Percentiles rank a stretch among this genome's conserved stretches.
phyloP scores from a whole-genome alignment of 768 basidiomycete genomes.

The Tremella fuciformis region DNA sequence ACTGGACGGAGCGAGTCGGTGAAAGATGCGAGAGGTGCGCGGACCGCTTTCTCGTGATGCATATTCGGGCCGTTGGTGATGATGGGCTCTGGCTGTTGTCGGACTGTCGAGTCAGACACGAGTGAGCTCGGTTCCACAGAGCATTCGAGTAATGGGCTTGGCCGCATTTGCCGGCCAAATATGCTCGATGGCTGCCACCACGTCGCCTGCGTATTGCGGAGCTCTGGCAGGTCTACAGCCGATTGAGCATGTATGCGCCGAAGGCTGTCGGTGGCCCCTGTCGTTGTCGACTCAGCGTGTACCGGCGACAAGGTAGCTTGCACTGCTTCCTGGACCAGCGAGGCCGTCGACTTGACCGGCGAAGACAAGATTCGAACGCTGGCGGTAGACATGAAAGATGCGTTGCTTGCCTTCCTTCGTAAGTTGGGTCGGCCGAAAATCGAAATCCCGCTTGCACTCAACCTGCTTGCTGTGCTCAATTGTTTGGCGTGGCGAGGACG shows the following conservation, averaged over 20 bases:
- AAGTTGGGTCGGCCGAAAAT: background rate
- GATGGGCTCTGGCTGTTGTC: background rate
- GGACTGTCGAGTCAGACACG: background rate
- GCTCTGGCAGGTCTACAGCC: conserved; percentile 5
- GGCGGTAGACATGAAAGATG: too few species aligned
- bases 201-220: background rate
- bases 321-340: conserved; percentile 18
- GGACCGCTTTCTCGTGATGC: conserved; percentile 5
- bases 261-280: conserved; percentile 7
- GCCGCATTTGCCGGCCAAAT: background rate
- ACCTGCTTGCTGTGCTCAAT: background rate
- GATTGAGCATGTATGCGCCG: conserved; percentile 20
- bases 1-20: conserved; percentile 18
- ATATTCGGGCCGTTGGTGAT: background rate
- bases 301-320: background rate
- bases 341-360: conserved; percentile 19
- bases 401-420: background rate
- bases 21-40: conserved; percentile 8
- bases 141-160: background rate
- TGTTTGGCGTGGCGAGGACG: background rate
- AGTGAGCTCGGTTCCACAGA: background rate
- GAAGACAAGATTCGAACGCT: too few species aligned
- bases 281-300: background rate
- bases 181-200: too few species aligned
- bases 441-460: background rate